Conservation (phyloP, 75 land plant genomes). For the Cunninghamia lanceolata region DNA sequence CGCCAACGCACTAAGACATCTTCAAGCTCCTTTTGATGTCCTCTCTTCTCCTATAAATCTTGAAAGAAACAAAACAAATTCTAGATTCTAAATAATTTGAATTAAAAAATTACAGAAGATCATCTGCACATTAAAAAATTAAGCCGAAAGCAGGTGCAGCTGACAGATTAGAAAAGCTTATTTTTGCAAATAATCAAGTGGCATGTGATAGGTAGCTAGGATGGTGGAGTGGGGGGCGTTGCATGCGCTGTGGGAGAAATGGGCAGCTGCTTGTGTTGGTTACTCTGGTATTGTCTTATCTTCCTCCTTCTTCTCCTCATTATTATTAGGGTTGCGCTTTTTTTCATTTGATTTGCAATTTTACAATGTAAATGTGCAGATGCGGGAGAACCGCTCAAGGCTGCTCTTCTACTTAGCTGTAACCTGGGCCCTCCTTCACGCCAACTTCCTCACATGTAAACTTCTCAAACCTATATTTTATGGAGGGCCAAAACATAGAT, state of each 20-base stretch:
- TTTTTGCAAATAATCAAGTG: background rate
- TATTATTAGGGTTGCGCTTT: background rate
- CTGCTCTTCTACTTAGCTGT: constrained; percentile 8
- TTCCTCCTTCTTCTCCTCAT: background rate
- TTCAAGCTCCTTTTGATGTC: no score
- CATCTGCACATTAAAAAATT: no score
- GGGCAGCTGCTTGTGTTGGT: constrained; percentile 4
- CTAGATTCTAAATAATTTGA: no score
- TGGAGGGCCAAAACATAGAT: background rate
- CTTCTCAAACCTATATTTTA: background rate
- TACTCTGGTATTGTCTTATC: background rate
- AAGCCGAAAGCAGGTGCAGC: no score
- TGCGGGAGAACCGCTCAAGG: constrained; percentile 8
- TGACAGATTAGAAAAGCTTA: background rate
- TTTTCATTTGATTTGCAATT: background rate
- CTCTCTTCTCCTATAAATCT: no score
- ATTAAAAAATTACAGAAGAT: no score
- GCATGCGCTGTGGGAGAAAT: constrained; percentile 10
- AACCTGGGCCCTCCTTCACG: background rate
- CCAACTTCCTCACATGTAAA: constrained; percentile 9
- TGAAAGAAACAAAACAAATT: no score
- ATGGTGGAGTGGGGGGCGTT: constrained; percentile 8
- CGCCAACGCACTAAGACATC: no score
- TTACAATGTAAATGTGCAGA: background rate
- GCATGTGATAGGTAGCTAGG: no score